Evolutionary conservation across 2,329 filamentous ascomycete genomes (phyloP).

Genomic region (Aspergillus udagawae): DNA sequence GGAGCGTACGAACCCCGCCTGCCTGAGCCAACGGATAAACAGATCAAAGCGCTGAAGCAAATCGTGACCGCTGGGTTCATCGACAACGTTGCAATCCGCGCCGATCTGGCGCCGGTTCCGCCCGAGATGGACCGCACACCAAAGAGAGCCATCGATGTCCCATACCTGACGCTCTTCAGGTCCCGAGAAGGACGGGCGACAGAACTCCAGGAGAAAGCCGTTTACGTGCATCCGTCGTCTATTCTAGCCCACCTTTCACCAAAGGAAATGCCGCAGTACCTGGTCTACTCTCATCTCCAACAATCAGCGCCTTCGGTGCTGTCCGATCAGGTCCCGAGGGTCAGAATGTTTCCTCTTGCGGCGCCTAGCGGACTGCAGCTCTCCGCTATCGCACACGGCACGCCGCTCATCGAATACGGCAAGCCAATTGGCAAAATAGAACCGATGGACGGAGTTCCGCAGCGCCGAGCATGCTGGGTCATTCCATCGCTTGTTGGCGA

Average conservation of each 20-base stretch:
- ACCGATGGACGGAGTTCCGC: slow-evolving; percentile 43
- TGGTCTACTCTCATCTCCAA: slow-evolving; percentile 85
- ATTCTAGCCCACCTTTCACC: slow-evolving; percentile 66
- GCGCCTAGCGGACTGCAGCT: slow-evolving; percentile 73
- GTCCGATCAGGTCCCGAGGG: slow-evolving; percentile 61
- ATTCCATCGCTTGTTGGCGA: slow-evolving; percentile 72
- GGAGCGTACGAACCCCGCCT: slow-evolving; percentile 46
- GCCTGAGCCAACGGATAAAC: slow-evolving; percentile 60
- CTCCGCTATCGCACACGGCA: slow-evolving; percentile 74
- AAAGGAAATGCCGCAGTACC: slow-evolving; percentile 76
- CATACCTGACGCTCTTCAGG: slow-evolving; percentile 82
- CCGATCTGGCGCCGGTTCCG: slow-evolving; percentile 74
- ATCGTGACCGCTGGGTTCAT: slow-evolving; percentile 90
- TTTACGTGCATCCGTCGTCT: slow-evolving; percentile 85
- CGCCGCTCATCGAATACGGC: slow-evolving; percentile 75
- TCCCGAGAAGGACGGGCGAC: slow-evolving; percentile 46
- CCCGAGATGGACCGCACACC: slow-evolving; percentile 66
- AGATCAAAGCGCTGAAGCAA: slow-evolving; percentile 78
- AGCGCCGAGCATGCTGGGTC: slow-evolving; percentile 73
- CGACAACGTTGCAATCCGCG: slow-evolving; percentile 89
- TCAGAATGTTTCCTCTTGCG: slow-evolving; percentile 83
- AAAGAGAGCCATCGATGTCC: slow-evolving; percentile 82
- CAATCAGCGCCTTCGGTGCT: slow-evolving; percentile 55
- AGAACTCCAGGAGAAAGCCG: slow-evolving; percentile 57
- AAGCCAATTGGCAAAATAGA: slow-evolving; percentile 86